Evolutionary conservation across 1,139 yeast genomes (phyloP).

Genomic region (Pichia sp.): DNA sequence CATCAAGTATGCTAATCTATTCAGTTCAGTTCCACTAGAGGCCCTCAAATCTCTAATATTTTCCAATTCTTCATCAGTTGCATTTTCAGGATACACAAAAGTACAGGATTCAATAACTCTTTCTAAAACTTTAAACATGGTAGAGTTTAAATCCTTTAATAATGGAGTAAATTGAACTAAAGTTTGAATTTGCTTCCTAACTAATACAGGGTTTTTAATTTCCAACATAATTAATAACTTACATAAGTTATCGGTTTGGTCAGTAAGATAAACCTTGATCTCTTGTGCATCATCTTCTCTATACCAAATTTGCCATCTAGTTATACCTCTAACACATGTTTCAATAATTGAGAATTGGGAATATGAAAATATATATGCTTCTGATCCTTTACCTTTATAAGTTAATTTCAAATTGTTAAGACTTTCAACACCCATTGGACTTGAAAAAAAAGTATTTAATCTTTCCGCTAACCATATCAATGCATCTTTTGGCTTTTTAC

Average conservation of each 20-base stretch:
- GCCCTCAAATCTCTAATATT: conserved; percentile 81
- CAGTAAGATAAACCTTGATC: conserved; percentile 49
- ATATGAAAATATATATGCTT: conserved; percentile 68
- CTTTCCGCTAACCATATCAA: conserved; percentile 75
- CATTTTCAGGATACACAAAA: conserved; percentile 63
- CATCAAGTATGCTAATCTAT: conserved; percentile 87
- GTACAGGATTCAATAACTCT: conserved; percentile 86
- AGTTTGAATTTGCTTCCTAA: conserved; percentile 84
- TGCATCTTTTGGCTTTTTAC: conserved; percentile 79
- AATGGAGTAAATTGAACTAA: conserved; percentile 96
- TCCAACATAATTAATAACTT: conserved; percentile 70
- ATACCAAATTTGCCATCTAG: conserved; percentile 97
- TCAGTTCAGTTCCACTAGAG: conserved; percentile 90
- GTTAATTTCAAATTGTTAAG: conserved; percentile 50
- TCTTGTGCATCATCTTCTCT: conserved; percentile 53
- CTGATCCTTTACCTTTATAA: conserved; percentile 50
- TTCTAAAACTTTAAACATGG: conserved; percentile 77
- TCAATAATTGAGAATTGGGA: conserved; percentile 85
- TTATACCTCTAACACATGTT: conserved; percentile 83
- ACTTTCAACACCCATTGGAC: conserved; percentile 64
- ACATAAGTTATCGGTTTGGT: conserved; percentile 68
- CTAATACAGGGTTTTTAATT: conserved; percentile 70
- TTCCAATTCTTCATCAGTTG: conserved; percentile 68
- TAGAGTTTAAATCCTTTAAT: conserved; percentile 61
- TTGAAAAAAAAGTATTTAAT: conserved; percentile 64